Evolutionary conservation across 306 rosid species (phyloP).

Genomic region (Malus sieversii): DNA sequence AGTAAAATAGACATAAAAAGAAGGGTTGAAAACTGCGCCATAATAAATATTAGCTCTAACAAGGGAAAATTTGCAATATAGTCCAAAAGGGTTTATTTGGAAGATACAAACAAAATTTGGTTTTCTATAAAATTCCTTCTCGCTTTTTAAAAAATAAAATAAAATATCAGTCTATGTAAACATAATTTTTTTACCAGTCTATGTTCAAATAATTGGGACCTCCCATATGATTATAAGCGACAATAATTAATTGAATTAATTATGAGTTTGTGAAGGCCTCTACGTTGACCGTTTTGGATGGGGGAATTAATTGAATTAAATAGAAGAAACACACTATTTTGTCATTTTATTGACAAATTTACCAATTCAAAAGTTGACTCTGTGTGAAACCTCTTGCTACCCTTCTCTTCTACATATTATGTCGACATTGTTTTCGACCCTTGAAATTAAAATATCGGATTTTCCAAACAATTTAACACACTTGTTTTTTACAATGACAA

Average conservation of each 20-base stretch:
- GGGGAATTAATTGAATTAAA: not conserved
- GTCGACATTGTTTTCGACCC: constrained; percentile 16
- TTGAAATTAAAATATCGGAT: no score
- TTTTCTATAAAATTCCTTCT: no score
- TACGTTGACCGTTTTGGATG: not conserved
- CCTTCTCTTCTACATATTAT: not conserved
- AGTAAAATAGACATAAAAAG: no score
- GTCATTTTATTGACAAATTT: not conserved
- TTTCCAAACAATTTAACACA: not conserved
- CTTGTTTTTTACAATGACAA: no score
- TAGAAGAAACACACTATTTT: not conserved
- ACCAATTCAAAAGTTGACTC: not conserved
- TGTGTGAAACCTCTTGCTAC: not conserved
- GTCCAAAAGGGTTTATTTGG: no score
- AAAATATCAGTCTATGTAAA: not conserved
- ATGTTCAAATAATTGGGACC: not conserved
- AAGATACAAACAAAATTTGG: not conserved
- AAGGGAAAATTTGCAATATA: no score
- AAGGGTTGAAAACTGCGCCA: no score
- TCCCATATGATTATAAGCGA: no score
- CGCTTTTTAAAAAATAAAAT: no score
- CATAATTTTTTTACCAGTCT: no score
- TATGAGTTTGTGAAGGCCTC: not conserved
- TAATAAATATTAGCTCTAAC: no score
- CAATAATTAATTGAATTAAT: not conserved